Evolutionary conservation across 345 rosid genomes (phyloP).

Genomic region (Aethionema arabicum): DNA sequence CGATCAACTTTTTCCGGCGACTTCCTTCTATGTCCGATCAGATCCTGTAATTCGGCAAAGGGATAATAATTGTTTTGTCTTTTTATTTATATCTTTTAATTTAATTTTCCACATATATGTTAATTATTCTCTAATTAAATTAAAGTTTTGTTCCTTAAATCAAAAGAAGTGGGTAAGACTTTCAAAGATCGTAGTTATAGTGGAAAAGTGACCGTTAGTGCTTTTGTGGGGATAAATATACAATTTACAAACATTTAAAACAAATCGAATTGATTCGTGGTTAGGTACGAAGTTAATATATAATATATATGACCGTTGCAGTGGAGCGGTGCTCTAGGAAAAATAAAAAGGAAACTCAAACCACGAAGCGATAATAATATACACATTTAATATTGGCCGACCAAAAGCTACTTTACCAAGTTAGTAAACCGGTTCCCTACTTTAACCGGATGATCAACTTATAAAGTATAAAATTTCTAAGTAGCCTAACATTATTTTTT

Average conservation of each 20-base stretch:
- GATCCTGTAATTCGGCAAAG: conserved; percentile 42
- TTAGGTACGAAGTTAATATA: conserved; percentile 27
- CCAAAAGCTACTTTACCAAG: neutral
- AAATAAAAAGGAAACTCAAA: neutral
- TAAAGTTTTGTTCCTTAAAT: neutral
- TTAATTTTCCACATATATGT: neutral
- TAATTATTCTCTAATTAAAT: neutral
- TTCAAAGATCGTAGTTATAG: conserved; percentile 12
- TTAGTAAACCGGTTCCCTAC: neutral
- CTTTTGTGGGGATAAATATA: conserved; percentile 25
- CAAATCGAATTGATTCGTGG: conserved; percentile 8
- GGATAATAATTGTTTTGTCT: neutral
- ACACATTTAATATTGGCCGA: neutral
- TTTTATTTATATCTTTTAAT: conserved; percentile 14
- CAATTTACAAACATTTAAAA: conserved; percentile 12
- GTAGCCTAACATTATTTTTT: too few relatives aligned
- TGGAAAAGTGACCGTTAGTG: conserved; percentile 33
- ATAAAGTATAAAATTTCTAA: too few relatives aligned
- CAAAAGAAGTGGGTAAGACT: conserved; percentile 25
- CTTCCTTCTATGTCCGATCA: conserved; percentile 86
- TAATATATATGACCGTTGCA: conserved; percentile 32
- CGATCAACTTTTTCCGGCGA: conserved; percentile 75
- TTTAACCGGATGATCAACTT: neutral
- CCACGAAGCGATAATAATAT: neutral
- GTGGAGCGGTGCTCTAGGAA: conserved; percentile 28